Evolutionary conservation across 495 filamentous ascomycete genomes (phyloP), one percentile per base, ranked within the genome.

Genomic region (Penicillium roqueforti): DNA sequence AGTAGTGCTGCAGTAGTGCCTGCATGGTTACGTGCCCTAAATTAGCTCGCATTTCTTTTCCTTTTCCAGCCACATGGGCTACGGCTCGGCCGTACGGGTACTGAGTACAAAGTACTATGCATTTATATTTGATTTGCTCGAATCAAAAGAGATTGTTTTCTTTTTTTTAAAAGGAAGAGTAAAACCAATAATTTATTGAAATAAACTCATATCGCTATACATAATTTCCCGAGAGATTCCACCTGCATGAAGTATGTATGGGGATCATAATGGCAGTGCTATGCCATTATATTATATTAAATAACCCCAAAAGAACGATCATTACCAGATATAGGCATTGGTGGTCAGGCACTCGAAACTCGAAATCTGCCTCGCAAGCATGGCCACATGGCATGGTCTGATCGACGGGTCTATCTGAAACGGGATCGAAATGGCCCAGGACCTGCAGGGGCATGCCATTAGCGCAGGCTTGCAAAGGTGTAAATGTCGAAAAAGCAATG

Each of bases 311-410:
- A 23, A 13, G 18, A 28, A 29, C 10, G 26, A 47, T 46, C 44
- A 13, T 22, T 47, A 14, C 29, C 10, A 34, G 6, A 22, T 23
- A 7, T 2, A 23, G 44, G 6, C 18, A 40, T n/a, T n/a, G 34
- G 18, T 50, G 34, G 16, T 31, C 36, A 38, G 20, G 14, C 18
- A 28, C 26, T 38, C 16, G 47, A 8, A 39, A 28, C 26, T 38
- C 16, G 47, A 8, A 39, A 6, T 40, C 47, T 50, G 36, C 36
- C 47, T 50, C 9, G 36, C 19, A 26, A 16, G 19, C 13, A 4
- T 18, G 22, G 18, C 40, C 50, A 52, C 50, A 52, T 52, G 50
- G 50, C 50, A 52, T 52, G 50, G 25, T 8, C 50, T 52, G 50
- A 52, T 52, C 50, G 40, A 52, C 22, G 50, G 29, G 20, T 2